Conservation (phyloP, 2,329 filamentous ascomycete species). For the Fusarium citri region DNA sequence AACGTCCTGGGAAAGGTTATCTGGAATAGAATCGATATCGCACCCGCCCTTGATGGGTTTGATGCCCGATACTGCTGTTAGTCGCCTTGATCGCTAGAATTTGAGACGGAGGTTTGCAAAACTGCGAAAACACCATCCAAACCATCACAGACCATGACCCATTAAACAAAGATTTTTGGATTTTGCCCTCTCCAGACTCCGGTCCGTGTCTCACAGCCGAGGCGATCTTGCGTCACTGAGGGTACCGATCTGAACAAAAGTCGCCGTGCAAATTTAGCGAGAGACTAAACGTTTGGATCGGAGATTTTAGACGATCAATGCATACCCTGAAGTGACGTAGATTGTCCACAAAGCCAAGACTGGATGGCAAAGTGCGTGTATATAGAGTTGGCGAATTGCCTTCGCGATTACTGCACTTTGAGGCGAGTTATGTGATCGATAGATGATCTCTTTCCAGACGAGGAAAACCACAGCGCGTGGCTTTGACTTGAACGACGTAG, state of each 20-base stretch:
- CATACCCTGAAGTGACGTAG: slow-evolving; percentile 32
- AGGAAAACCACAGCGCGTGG: slow-evolving; percentile 18
- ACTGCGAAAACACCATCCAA: neutral
- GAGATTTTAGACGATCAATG: slow-evolving; percentile 21
- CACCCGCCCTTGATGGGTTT: neutral
- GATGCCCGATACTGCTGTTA: neutral
- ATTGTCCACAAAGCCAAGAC: slow-evolving; percentile 13
- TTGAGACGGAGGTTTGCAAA: neutral
- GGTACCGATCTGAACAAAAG: slow-evolving; percentile 6
- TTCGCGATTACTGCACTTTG: slow-evolving; percentile 8
- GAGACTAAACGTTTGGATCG: slow-evolving; percentile 1
- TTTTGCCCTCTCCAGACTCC: neutral
- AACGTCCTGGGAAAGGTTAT: neutral
- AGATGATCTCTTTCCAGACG: slow-evolving; percentile 22
- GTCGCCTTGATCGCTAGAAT: neutral
- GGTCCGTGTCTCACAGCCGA: neutral
- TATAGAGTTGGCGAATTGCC: slow-evolving; percentile 2
- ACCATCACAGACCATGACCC: neutral
- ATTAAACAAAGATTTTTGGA: neutral
- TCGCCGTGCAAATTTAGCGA: neutral
- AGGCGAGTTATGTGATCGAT: slow-evolving; percentile 23
- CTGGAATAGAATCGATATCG: neutral
- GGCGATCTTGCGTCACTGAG: slow-evolving; percentile 17
- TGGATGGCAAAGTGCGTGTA: slow-evolving; percentile 8
- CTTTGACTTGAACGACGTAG: slow-evolving; percentile 7